Base-by-base conservation (phyloP, 352 stramenopile species). In the Phytophthora litchii region DNA sequence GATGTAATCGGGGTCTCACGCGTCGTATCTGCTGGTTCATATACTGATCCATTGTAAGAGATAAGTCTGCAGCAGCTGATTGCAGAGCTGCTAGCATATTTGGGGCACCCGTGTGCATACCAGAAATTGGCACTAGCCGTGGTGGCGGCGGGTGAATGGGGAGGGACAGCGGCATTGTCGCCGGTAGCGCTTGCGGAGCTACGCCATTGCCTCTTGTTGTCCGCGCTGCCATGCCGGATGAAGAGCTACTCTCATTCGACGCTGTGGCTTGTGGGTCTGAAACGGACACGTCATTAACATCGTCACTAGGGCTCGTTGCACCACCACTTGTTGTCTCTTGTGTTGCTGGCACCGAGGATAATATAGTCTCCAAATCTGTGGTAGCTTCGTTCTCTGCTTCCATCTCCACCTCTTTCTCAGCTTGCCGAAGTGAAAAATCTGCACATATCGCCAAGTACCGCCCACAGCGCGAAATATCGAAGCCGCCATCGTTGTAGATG, bases 401-500 rank as follows among this genome's bases (percentile, higher is more conserved):
- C 80, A 89, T 78, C 41, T 95, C 86, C 29, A 86, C 81, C 34
- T 93, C 83, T 56, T 88, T 86, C 36, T 97, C 84, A 17, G 92
- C 92, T 69, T 98, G 78, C 52, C 92, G 74, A 10, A 94, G 47
- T 12, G 84, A 98, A 66, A 98, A 97, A 64, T 98, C 94, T 19
- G 95, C 94, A 77, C 96, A 99, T 41, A 97, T 96, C 35, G 92
- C 94, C 29, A 99, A 81, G 42, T 97, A 96, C 20, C 90, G 91
- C 2, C 96, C 96, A 63, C 97, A 97, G 14, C 83, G 79, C 13
- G 95, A 98, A 37, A 99, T 88, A 73, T 99, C 96, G 73, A 99
- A 98, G 32, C 96, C 96, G 44, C 96, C 96, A 69, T 99, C 96
- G 64, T 98, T 99, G 74, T 99, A 99, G 23, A 99, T 89, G 47